Evolutionary conservation across 495 filamentous ascomycete species (phyloP).

Genomic region (Polyplosphaeria fusca): DNA sequence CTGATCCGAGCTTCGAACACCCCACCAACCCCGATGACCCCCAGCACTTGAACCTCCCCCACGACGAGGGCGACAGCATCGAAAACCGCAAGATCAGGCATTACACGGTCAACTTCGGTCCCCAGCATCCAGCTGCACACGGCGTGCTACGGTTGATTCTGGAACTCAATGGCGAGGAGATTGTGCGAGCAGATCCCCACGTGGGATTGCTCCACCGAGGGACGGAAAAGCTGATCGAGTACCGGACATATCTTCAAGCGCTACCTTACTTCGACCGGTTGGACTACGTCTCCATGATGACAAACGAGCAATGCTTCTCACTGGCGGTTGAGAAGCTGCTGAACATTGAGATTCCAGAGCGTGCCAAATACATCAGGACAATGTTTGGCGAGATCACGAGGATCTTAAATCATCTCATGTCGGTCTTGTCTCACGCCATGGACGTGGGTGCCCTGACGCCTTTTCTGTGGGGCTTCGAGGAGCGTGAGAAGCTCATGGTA

Average conservation of each 20-base stretch:
- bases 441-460: conserved; percentile 97
- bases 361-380: conserved; percentile 96
- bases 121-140: conserved; percentile 98
- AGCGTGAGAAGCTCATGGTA: conserved; percentile 98
- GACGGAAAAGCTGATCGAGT: conserved; percentile 99
- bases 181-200: conserved; percentile 92
- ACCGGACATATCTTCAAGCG: conserved; percentile 98
- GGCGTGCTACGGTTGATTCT: conserved; percentile 97
- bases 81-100: conserved; percentile 87
- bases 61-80: conserved; percentile 45
- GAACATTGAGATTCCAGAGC: conserved; percentile 92
- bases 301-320: conserved; percentile 96
- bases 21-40: conserved; percentile 37
- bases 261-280: conserved; percentile 98
- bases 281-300: conserved; percentile 99
- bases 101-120: conserved; percentile 99
- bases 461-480: conserved; percentile 99
- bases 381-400: conserved; percentile 96
- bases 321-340: conserved; percentile 96
- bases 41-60: conserved; percentile 20
- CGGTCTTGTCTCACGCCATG: conserved; percentile 96
- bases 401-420: conserved; percentile 97
- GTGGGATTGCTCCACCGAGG: conserved; percentile 95
- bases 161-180: conserved; percentile 97
- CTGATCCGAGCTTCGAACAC: conserved; percentile 56